These are phyloP conservation scores for Aspergillus viridinutans DNA, from an alignment of 2,329 filamentous ascomycete genomes.

Conservation along the genomic window DNA sequence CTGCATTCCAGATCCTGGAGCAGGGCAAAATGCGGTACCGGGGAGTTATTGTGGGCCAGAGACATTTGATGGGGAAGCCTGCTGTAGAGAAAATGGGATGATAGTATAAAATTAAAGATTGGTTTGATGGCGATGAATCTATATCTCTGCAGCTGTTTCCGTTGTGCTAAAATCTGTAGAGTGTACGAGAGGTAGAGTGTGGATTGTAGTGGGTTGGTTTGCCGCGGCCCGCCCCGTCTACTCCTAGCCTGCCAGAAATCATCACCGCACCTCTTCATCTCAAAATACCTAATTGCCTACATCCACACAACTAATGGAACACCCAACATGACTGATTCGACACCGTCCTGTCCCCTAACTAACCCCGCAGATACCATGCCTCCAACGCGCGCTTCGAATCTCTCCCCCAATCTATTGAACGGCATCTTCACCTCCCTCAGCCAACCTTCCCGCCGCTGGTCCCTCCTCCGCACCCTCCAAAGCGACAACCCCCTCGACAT, in stretches of 20 bases:
- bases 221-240: not conserved
- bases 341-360: not conserved
- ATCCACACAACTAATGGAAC: not conserved
- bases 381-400: not conserved
- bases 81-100: not conserved
- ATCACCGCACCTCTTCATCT: not conserved
- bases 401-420: slow-evolving; percentile 17
- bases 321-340: not conserved
- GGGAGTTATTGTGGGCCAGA: slow-evolving; percentile 38
- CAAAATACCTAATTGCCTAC: not conserved
- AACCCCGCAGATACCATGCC: not conserved
- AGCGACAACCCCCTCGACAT: slow-evolving; percentile 40
- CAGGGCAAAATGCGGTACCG: slow-evolving; percentile 45
- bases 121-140: not conserved
- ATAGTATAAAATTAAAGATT: not conserved
- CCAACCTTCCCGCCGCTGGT: slow-evolving; percentile 28
- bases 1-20: slow-evolving; percentile 44
- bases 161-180: not conserved
- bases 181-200: not conserved
- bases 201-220: not conserved
- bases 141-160: too few species aligned
- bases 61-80: slow-evolving; percentile 8
- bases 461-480: slow-evolving; percentile 35
- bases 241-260: not conserved
- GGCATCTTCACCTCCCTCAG: slow-evolving; percentile 28